phyloP scores from a whole-genome alignment of 2,329 filamentous ascomycete genomes.

The Colletotrichum nymphaeae region DNA sequence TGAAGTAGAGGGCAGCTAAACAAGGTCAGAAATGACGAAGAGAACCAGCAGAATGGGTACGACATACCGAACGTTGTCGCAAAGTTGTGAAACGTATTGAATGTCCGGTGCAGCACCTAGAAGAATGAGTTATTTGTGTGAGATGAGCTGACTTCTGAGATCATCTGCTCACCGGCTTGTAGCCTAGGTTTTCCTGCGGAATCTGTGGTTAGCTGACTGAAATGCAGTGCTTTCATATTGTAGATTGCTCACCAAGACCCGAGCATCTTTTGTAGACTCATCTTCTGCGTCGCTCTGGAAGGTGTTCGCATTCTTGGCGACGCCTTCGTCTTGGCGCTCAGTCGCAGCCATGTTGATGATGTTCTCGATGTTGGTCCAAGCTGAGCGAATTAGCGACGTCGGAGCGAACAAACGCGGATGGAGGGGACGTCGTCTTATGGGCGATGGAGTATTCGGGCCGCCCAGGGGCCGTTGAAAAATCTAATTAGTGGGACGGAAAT shows the following conservation, averaged over 20 bases:
- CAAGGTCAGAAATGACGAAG: slow-evolving; percentile 21
- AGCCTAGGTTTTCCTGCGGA: slow-evolving; percentile 26
- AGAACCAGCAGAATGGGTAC: background rate
- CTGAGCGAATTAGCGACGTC: slow-evolving; percentile 8
- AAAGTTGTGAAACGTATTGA: slow-evolving; percentile 69
- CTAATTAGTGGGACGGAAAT: background rate
- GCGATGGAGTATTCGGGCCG: background rate
- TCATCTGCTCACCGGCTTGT: slow-evolving; percentile 20
- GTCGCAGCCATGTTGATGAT: background rate
- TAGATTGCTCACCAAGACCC: background rate
- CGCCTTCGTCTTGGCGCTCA: background rate
- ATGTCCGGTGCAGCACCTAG: slow-evolving; percentile 67
- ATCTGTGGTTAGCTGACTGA: background rate
- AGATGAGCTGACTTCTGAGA: no score
- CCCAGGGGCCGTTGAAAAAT: background rate
- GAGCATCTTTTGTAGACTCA: background rate
- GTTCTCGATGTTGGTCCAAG: background rate
- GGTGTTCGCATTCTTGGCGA: background rate
- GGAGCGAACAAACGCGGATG: background rate
- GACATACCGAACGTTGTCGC: slow-evolving; percentile 66
- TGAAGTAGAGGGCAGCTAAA: slow-evolving; percentile 69
- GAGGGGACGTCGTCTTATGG: background rate
- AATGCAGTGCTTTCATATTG: background rate
- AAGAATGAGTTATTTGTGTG: background rate
- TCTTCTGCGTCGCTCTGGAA: background rate